Conservation (phyloP, 257 asterid species). For the Asclepias syriaca region DNA sequence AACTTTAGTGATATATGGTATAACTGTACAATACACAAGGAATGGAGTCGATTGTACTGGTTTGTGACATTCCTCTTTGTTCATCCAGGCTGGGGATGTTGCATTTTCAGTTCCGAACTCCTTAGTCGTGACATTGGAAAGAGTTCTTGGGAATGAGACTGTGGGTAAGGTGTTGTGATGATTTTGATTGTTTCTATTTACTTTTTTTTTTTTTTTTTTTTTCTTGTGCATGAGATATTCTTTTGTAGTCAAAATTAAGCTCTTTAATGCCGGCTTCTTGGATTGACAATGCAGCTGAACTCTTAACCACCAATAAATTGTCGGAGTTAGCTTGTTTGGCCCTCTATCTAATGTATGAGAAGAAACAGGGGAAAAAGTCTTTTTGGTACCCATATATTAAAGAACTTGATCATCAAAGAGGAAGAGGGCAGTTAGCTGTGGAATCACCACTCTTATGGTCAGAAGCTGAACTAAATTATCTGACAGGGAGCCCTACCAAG, state of each 20-base stretch:
- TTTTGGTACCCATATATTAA: constrained; percentile 90
- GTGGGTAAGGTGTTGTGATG: constrained; percentile 50
- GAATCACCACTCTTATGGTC: constrained; percentile 98
- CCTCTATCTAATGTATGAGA: constrained; percentile 93
- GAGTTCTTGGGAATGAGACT: constrained; percentile 88
- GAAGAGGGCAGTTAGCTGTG: constrained; percentile 97
- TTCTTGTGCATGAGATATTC: background rate
- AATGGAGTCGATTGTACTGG: background rate
- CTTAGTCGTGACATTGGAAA: constrained; percentile 92
- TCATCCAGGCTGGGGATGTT: constrained; percentile 65
- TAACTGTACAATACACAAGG: background rate
- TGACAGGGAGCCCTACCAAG: constrained; percentile 95
- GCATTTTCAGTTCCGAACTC: constrained; percentile 81
- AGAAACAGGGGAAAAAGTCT: constrained; percentile 92
- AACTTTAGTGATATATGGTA: background rate
- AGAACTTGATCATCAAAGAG: constrained; percentile 97
- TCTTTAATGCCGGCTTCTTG: constrained; percentile 3
- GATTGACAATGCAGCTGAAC: constrained; percentile 72
- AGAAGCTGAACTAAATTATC: constrained; percentile 72
- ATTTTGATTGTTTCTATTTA: background rate
- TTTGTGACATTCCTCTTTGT: background rate
- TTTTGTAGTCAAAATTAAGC: background rate
- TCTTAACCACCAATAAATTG: constrained; percentile 86
- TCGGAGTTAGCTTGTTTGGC: constrained; percentile 98
- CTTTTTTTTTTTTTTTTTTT: no score